Evolutionary conservation across 2,329 filamentous ascomycete genomes (phyloP), one percentile per base, ranked within the genome.

Genomic region (Bipolaris cookei): DNA sequence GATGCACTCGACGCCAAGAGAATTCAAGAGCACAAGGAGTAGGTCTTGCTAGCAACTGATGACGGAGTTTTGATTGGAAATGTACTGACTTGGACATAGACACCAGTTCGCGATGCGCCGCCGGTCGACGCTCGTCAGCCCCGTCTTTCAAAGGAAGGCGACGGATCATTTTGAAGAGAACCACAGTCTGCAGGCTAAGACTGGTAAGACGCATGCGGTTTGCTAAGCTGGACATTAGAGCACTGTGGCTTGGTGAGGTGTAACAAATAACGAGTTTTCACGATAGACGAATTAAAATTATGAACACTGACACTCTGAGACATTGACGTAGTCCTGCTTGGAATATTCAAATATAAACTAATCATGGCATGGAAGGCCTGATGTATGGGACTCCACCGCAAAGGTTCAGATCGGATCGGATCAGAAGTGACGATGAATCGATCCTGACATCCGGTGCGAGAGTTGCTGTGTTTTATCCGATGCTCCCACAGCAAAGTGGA

Each of bases 131-230:
- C 54, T 70, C n/a, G 62, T 70, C 28, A 67, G 70, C 38, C 63
- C 67, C 1, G 48, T 63, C n/a, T 59, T 58, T 48, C 71, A 75
- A 63, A 75, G 76, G 62, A 69, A 71, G 54, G 75, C 77, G 38
- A 62, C 69, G 3, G 62, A 67, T 1, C 76, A 82, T 43, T 89
- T 84, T 71, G 86, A 89, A 62, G 92, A 97, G 81, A 92, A 97
- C 80, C 94, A 98, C 78, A 94, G 90, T 55, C 80, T 98, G 65
- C 91, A 96, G 79, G 93, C 91, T 14, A 93, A 95, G 85, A 86
- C 86, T 56, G 93, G 92, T 53, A 97, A 97, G 85, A 94, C 92
- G 1, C 93, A 97, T 77, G 88, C 86, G 37, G 82, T 96, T 57
- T 97, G 93, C 79, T 97, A 61, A 54, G 39, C 28, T 42, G 11